phyloP scores from a whole-genome alignment of 1,139 yeast genomes.

The Kodamaea arcana region DNA sequence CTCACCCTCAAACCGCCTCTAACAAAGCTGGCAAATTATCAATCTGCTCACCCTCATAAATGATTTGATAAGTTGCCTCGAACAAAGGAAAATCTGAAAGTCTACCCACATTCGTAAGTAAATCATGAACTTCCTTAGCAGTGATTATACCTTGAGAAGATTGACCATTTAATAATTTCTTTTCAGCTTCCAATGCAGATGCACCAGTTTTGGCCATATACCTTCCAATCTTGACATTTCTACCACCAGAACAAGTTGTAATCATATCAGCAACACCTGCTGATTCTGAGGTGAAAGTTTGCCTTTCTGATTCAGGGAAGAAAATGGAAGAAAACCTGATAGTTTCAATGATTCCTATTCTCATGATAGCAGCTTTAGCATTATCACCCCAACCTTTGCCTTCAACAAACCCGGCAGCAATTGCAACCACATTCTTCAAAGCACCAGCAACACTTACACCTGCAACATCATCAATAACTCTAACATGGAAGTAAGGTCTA shows the following conservation, averaged over 20 bases:
- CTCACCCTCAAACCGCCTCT: conserved; percentile 33
- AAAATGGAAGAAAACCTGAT: conserved; percentile 39
- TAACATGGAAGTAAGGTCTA: conserved; percentile 47
- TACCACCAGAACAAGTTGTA: conserved; percentile 48
- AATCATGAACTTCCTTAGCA: conserved; percentile 46
- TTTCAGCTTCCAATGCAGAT: conserved; percentile 41
- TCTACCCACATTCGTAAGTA: conserved; percentile 32
- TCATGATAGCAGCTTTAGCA: conserved; percentile 49
- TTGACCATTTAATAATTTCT: conserved; percentile 45
- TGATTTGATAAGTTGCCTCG: conserved; percentile 46
- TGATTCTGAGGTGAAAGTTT: conserved; percentile 43
- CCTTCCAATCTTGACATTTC: conserved; percentile 47
- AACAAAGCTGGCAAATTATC: conserved; percentile 41
- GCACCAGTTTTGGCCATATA: conserved; percentile 47
- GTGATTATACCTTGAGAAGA: conserved; percentile 50
- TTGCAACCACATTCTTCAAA: conserved; percentile 44
- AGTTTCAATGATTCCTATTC: conserved; percentile 43
- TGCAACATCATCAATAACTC: conserved; percentile 45
- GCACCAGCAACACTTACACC: conserved; percentile 52
- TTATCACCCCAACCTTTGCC: conserved; percentile 52
- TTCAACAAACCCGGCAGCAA: conserved; percentile 48
- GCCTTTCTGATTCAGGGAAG: conserved; percentile 37
- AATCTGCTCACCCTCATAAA: conserved; percentile 39
- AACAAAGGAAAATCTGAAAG: conserved; percentile 41
- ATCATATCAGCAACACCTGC: conserved; percentile 53